Base-by-base conservation (phyloP, 371 early-diverging fungal species). In the Mucor ambiguus region DNA sequence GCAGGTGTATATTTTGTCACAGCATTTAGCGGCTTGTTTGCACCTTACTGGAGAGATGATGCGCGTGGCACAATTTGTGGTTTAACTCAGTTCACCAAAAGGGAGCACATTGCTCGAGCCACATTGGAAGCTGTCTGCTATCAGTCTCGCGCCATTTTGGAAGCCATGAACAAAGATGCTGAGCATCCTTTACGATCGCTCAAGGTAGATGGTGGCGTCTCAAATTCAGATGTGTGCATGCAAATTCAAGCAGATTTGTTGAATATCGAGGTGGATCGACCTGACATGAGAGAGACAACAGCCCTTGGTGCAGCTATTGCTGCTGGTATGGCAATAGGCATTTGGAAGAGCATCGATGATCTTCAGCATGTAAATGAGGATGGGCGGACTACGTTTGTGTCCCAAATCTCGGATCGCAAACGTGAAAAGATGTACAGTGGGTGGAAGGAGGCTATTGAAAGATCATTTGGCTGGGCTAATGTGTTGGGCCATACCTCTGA, bases 1-100 rank as follows among this genome's bases (percentile, higher is more conserved):
- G 94, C 90, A 28, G 97, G 94, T 33, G 94, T 96, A n/a, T 94
- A 95, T 78, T 98, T 97, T 85, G 96, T 97, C 49, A 95, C 97
- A 0, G 97, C 98, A 0, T 96, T 97, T 73, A 87, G 90, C 28
- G 97, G 98, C 0, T 85, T 97, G 26, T 96, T 95, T 84, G 96
- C 98, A 3, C 98, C 97, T 7, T 93, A 97, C 77, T 97, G 97
- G 98, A 85, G 93, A 22, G 87, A 89, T 55, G 96, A 96, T 78
- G 97, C 96, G 3, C 89, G 95, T 22, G 97, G 97, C 20, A 85
- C 89, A 52, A 90, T 98, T 48, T 86, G 93, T 63, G 98, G 98
- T 7, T 74, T 98, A 61, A 95, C 97, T 0, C 93, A 93, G 66
- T 95, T 85, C 70, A 92, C 96, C 2, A 94, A 84, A 52, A 88